phyloP scores from a whole-genome alignment of 139 green algal genomes.

The Diplosphaera chodatii region DNA sequence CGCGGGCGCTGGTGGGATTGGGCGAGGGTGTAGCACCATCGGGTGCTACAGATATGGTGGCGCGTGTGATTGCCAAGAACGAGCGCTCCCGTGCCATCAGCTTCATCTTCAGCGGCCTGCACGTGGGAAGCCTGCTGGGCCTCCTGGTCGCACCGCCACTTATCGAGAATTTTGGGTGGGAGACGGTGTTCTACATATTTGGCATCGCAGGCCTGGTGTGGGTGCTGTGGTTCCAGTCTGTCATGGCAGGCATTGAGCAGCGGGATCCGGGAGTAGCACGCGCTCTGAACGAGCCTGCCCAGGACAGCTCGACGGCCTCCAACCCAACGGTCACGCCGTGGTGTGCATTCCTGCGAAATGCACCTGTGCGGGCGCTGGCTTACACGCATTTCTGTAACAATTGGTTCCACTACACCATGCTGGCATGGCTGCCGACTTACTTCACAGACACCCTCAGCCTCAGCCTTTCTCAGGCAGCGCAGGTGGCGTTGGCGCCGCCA shows the following conservation, averaged over 20 bases:
- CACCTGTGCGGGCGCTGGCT: slow-evolving; percentile 68
- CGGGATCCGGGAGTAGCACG: slow-evolving; percentile 37
- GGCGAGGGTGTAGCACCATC: slow-evolving; percentile 89
- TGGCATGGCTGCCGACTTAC: slow-evolving; percentile 96
- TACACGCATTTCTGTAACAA: slow-evolving; percentile 97
- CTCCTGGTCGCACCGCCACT: slow-evolving; percentile 66
- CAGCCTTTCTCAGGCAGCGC: slow-evolving; percentile 66
- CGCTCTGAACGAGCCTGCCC: slow-evolving; percentile 3
- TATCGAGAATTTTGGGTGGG: slow-evolving; percentile 79
- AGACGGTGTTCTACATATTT: slow-evolving; percentile 81
- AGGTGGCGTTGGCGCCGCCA: slow-evolving; percentile 78
- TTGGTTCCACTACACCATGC: slow-evolving; percentile 94
- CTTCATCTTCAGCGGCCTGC: slow-evolving; percentile 88
- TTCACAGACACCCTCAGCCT: slow-evolving; percentile 79
- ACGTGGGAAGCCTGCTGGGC: slow-evolving; percentile 83
- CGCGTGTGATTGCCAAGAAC: slow-evolving; percentile 51
- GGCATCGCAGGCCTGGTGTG: slow-evolving; percentile 70
- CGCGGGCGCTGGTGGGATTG: slow-evolving; percentile 75
- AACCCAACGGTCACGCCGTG: slow-evolving; percentile 75
- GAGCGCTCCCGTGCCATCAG: slow-evolving; percentile 77
- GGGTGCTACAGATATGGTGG: slow-evolving; percentile 85
- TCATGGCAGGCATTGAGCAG: slow-evolving; percentile 31
- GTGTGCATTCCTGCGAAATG: slow-evolving; percentile 71
- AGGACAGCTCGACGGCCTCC: neutral
- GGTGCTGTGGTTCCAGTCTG: slow-evolving; percentile 58